Conservation (phyloP, 345 rosid species). For the Syzygium oleosum region DNA sequence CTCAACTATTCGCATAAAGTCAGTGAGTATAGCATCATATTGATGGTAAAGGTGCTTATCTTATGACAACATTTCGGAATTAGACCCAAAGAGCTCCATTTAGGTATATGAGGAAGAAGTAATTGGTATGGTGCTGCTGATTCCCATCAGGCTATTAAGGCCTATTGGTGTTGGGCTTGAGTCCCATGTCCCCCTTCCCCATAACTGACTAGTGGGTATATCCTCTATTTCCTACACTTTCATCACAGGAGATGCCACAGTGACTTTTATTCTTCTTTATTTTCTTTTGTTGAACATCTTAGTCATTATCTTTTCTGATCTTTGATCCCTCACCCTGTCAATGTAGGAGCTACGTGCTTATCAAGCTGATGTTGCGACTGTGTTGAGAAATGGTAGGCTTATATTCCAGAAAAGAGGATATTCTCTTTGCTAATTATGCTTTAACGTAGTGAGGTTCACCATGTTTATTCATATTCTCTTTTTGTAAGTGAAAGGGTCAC, state of each 20-base stretch:
- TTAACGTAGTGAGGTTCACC: background rate
- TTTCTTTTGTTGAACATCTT: background rate
- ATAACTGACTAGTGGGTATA: background rate
- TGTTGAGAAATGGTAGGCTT: constrained; percentile 79
- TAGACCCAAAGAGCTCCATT: background rate
- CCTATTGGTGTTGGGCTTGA: background rate
- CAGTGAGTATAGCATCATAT: background rate
- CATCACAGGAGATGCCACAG: background rate
- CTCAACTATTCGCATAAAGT: background rate
- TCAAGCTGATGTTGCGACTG: constrained; percentile 97
- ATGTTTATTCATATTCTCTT: background rate
- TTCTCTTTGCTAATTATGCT: background rate
- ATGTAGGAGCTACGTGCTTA: constrained; percentile 94
- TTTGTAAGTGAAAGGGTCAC: background rate
- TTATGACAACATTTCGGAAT: background rate
- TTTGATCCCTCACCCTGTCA: background rate
- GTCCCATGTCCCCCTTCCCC: background rate
- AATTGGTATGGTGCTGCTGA: background rate
- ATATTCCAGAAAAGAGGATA: background rate
- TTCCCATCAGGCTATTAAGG: background rate
- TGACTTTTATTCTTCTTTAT: background rate
- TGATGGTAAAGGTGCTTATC: background rate
- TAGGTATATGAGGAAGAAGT: background rate
- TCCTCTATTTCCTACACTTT: background rate
- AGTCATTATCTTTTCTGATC: background rate